Base-by-base conservation (phyloP, 768 basidiomycete species). In the Rhodotorula babjevae region DNA sequence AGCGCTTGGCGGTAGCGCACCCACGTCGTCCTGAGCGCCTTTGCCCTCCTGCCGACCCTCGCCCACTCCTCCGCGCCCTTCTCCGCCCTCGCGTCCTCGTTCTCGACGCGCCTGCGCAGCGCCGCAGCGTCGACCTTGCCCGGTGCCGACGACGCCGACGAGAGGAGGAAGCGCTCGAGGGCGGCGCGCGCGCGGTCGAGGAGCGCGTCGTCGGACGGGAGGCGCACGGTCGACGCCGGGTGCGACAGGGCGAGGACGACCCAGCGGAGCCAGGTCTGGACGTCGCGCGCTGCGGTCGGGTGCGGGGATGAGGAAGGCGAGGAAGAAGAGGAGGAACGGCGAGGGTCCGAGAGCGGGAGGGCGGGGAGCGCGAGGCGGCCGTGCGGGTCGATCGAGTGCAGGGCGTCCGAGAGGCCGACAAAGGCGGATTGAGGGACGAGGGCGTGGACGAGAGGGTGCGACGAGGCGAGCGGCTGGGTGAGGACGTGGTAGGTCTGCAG, bases 241-340 rank as follows among this genome's bases (percentile, higher is more conserved):
- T 50, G 47, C 33, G 74, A 72, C 59, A 76, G 75, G 15, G 63
- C 31, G 62, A 76, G 59, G 44, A 70, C 65, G 57, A 76, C 59
- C 14, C 47, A 27, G 42, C 75, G 65, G n/a, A 76, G 50, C 59
- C 68, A 76, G 2, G 27, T 42, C 57, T 73, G 75, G 14, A 16
- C 19, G 31, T 31, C 31, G 44, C 31, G 25, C 1, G n/a, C n/a
- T 36, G 36, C 36, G 4, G 72, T 36, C 1, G 52, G 1, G 2
- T n/a, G 0, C 25, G 61, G 63, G 19, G 67, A 58, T 0, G 74
- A 52, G 16, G 67, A 16, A 9, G 36, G 36, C 36, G 36, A 36
- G 36, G 36, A 36, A 9, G 36, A 36, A 4, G 36, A 36, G 36
- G 36, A 4, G 36, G 36, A 36, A 9, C 36, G 36, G 36, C 36